Base-by-base conservation (phyloP, 345 rosid species). In the Brassica cretica region DNA sequence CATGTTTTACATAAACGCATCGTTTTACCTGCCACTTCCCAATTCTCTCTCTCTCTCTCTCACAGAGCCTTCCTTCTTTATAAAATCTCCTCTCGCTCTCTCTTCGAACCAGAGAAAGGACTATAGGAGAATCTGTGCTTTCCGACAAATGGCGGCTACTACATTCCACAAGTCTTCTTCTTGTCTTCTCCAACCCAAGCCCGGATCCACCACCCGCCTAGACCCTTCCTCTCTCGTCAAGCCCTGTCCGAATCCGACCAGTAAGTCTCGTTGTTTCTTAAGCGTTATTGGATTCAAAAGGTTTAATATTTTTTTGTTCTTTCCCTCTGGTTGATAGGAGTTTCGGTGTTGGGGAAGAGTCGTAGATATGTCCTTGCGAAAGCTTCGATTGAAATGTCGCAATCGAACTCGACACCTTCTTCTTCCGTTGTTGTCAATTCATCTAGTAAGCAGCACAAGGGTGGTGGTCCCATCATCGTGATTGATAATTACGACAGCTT, bases 401-500 rank as follows among this genome's bases (percentile, higher is more conserved):
- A 81, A 72, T 59, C 86, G 30, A 85, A 75, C 33, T 80, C 89
- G 1, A 76, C 66, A 67, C 53, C 14, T 41, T 39, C 14, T 10
- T 39, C 84, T 81, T 71, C 74, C 1, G 76, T 59, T 79, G 68
- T 72, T 24, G 76, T 78, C 3, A 66, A 37, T 66, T 69, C 64
- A 5, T 49, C 16, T 49, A n/a, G 18, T 41, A 76, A 75, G 80
- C 74, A 73, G 82, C 76, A 62, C 78, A 80, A 68, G 55, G 81
- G 30, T 27, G 30, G 30, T 27, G 30, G 83, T 65, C 94, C 99
- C 19, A 84, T 91, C 60, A 73, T 96, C 66, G 96, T 96, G 24
- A 89, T 93, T 73, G 98, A 91, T 80, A 93, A 95, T 82, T 91
- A 93, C 84, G 97, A 96, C 68, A 95, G 98, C 80, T 95, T 95